A percentile compares a stretch with the other conserved stretches of the same genome.
Evolutionary conservation across 805 yeast genomes (phyloP).

Genomic region (Pichia nakasei): DNA sequence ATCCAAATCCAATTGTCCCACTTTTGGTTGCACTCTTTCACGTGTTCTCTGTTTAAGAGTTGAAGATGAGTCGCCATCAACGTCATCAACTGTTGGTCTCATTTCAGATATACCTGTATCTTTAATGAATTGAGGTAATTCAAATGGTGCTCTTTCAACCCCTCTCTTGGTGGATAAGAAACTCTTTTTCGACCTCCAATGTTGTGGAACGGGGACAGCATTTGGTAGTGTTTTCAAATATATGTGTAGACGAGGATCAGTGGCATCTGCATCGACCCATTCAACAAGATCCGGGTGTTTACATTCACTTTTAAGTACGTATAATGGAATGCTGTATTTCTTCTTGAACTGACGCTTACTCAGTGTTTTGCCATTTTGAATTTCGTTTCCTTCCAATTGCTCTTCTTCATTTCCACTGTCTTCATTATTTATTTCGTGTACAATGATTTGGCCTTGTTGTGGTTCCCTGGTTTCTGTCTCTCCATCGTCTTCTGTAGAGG

Average conservation of each 20-base stretch:
- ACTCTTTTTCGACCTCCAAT: slow-evolving; percentile 78
- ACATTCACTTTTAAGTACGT: slow-evolving; percentile 54
- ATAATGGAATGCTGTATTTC: slow-evolving; percentile 51
- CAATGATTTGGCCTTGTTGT: no score
- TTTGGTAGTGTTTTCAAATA: slow-evolving; percentile 58
- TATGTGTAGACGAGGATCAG: slow-evolving; percentile 61
- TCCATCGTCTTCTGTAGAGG: slow-evolving; percentile 14
- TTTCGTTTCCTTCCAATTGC: slow-evolving; percentile 11
- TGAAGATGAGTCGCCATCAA: slow-evolving; percentile 35
- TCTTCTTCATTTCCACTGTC: no score
- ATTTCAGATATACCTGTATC: slow-evolving; percentile 83
- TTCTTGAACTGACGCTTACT: slow-evolving; percentile 40
- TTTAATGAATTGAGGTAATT: slow-evolving; percentile 65
- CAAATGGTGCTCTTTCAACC: slow-evolving; percentile 59
- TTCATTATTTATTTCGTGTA: no score
- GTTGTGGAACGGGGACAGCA: slow-evolving; percentile 67
- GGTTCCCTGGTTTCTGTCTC: slow-evolving; percentile 9
- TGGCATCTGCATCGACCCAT: slow-evolving; percentile 82
- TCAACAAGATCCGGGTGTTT: slow-evolving; percentile 63
- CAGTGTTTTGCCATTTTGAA: slow-evolving; percentile 21
- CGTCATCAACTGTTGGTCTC: slow-evolving; percentile 48
- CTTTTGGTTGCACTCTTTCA: slow-evolving; percentile 80
- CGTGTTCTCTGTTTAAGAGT: slow-evolving; percentile 66
- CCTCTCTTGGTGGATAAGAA: slow-evolving; percentile 61
- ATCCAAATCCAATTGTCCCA: slow-evolving; percentile 81